Evolutionary conservation across 192 early-diverging fungal genomes (phyloP).

Genomic region (Podochytrium sp.): DNA sequence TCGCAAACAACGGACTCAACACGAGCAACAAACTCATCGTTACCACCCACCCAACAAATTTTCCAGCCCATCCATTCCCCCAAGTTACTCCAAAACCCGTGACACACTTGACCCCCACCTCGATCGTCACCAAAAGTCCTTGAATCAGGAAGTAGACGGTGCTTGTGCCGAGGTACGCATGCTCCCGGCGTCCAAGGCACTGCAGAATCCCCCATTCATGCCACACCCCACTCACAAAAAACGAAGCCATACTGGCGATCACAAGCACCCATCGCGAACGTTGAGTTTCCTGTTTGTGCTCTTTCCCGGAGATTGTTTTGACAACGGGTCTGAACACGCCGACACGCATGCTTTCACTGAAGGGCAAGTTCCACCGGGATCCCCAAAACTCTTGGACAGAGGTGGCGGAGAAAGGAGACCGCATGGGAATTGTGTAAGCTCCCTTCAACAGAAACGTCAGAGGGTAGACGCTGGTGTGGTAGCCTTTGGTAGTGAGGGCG

Average conservation of each 20-base stretch:
- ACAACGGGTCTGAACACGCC: not conserved
- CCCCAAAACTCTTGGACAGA: not conserved
- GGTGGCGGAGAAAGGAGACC: not conserved
- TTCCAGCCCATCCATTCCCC: not conserved
- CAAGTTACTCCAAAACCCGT: not conserved
- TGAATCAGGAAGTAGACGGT: not conserved
- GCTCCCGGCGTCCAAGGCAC: not conserved
- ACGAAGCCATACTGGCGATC: not conserved
- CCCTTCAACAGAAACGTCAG: not conserved
- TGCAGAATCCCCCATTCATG: not conserved
- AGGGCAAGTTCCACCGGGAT: not conserved
- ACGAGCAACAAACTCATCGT: not conserved
- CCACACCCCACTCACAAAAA: not conserved
- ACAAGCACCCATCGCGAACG: not conserved
- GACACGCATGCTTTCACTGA: not conserved
- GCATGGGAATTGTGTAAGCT: not conserved
- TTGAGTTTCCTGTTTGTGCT: not conserved
- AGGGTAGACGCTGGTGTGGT: not conserved
- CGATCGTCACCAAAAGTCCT: not conserved
- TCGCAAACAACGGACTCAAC: not conserved
- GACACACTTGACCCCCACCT: not conserved
- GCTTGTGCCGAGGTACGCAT: not conserved
- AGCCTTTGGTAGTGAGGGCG: not conserved
- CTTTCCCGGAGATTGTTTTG: not conserved
- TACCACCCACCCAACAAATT: not conserved